Base-by-base conservation (phyloP, 768 basidiomycete species). In the Pisolithus sp. region DNA sequence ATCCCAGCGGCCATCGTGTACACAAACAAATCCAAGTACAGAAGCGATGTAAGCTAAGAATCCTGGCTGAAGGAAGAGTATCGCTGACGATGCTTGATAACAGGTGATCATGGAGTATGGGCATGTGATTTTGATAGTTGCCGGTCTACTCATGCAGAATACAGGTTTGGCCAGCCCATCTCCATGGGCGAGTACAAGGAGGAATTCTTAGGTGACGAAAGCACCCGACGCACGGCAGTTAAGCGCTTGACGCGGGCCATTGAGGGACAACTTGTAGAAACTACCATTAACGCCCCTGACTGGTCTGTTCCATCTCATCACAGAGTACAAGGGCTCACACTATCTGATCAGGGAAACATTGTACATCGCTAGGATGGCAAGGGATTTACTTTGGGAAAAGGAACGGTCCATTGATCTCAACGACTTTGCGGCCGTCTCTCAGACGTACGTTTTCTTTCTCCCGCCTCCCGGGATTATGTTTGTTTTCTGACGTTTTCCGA, bases 11-110 rank as follows among this genome's bases (percentile, higher is more conserved):
- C 89, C 5, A 93, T 99, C 56, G 91, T 92, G 13, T 98, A 98
- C 68, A 92, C 90, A 51, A 85, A 97, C 72, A 98, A 99, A 69
- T 82, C 87, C 34, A 95, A 94, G 73, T 99, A 98, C 65, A 78
- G 94, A 55, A 94, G 92, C 64, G 71, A 81, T 58, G 94, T 93
- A 53, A 71, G 89, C 73, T 24, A 23, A 46, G 54, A 68, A 68
- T 69, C 49, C 51, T 64, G 57, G 41, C 30, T 48, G 46, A 52
- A 28, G 20, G 39, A 3, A 37, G 31, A 36, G 6, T 26, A 18
- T 46, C 52, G 39, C 28, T 48, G 34, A 30, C 17, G 10, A 45
- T 43, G 45, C 50, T 41, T 53, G 30, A 36, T 46, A 36, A 42
- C 53, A 87, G 85, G 86, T 83, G 49, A 80, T 89, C 55, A 79